phyloP scores from a whole-genome alignment of 306 rosid species.

The Comarum palustre region DNA sequence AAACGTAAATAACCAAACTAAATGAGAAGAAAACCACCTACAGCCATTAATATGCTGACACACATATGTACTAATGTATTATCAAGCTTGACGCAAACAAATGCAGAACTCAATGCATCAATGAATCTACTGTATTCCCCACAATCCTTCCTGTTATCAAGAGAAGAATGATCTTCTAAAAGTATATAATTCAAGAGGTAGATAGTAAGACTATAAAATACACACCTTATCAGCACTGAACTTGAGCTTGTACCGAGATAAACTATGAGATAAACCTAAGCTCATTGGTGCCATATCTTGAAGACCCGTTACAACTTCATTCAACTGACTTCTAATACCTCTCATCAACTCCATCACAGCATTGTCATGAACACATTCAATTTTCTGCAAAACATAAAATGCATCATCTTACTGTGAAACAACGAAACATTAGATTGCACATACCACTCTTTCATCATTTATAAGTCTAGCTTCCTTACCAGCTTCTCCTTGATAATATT shows the following conservation, averaged over 20 bases:
- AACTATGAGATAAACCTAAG: constrained; percentile 91
- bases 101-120: background rate
- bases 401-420: background rate
- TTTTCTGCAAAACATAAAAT: constrained; percentile 53
- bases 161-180: background rate
- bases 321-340: constrained; percentile 79
- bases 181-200: background rate
- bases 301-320: constrained; percentile 73
- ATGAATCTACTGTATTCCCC: background rate
- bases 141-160: background rate
- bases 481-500: constrained; percentile 77
- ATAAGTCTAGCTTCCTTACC: constrained; percentile 35
- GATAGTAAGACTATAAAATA: constrained; percentile 6
- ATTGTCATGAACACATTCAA: constrained; percentile 76
- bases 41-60: background rate
- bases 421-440: background rate
- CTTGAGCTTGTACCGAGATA: constrained; percentile 82
- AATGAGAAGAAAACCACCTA: background rate
- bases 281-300: constrained; percentile 97
- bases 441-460: background rate
- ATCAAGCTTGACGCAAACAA: background rate
- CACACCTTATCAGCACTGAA: constrained; percentile 94
- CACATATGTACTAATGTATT: background rate
- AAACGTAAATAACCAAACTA: background rate
- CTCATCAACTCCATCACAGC: constrained; percentile 90